A percentile compares a stretch with the other conserved stretches of the same genome.
Conservation (phyloP, 805 yeast species). For the Lipomyces sp. region DNA sequence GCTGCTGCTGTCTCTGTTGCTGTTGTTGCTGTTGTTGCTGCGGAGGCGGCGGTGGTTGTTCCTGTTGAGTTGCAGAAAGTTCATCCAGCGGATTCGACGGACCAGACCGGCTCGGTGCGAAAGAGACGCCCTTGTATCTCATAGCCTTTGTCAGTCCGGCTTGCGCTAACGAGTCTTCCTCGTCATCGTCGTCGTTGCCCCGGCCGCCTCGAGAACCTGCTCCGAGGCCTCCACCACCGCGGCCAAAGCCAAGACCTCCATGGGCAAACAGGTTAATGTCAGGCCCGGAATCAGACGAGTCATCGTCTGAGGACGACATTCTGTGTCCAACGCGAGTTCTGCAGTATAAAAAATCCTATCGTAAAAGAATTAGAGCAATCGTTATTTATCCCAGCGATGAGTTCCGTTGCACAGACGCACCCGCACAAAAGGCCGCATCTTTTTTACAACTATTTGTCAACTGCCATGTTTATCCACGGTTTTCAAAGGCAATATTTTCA, state of each 20-base stretch:
- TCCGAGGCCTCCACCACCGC: background rate
- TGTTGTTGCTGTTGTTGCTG: background rate
- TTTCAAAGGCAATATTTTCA: too few relatives aligned
- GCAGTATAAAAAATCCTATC: too few relatives aligned
- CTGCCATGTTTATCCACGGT: too few relatives aligned
- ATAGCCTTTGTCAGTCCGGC: conserved; percentile 8
- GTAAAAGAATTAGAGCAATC: background rate
- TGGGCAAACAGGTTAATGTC: conserved; percentile 2
- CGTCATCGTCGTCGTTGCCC: conserved; percentile 5
- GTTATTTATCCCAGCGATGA: background rate
- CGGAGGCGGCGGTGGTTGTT: background rate
- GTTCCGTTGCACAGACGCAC: too few relatives aligned
- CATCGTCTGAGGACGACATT: conserved; percentile 18
- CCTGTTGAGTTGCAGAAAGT: background rate
- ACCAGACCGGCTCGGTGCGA: conserved; percentile 15
- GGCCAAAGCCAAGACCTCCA: conserved; percentile 11
- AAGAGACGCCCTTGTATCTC: conserved; percentile 24
- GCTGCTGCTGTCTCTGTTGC: background rate
- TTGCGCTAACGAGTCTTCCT: background rate
- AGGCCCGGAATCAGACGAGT: conserved; percentile 16
- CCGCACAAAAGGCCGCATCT: too few relatives aligned
- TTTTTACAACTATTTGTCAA: too few relatives aligned
- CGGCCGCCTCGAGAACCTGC: background rate
- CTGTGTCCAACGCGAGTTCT: background rate
- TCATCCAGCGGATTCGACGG: conserved; percentile 16